These are phyloP conservation scores for Tuber microsphaerosporum DNA, from an alignment of 495 filamentous ascomycete species.

Conservation along the genomic window DNA sequence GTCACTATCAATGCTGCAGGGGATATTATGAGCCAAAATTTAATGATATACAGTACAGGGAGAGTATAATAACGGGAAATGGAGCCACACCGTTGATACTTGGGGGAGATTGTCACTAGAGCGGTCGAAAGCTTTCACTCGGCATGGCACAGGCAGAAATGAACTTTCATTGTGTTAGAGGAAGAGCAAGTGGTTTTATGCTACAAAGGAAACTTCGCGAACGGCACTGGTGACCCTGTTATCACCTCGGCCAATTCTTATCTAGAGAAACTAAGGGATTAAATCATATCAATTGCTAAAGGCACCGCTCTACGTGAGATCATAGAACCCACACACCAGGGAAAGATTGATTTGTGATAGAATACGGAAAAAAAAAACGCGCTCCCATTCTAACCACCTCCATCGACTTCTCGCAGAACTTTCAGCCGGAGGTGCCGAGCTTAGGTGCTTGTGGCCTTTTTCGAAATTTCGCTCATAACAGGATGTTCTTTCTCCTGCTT, in stretches of 20 bases:
- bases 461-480: conserved; percentile 1
- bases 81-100: neutral
- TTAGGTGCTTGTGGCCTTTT: neutral
- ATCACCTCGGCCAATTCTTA: neutral
- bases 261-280: neutral
- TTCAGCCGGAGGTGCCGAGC: neutral
- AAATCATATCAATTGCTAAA: neutral
- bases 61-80: neutral
- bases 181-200: neutral
- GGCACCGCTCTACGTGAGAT: neutral
- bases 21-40: neutral
- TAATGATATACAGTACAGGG: neutral
- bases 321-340: neutral
- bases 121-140: neutral
- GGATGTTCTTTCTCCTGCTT: conserved; percentile 17
- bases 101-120: neutral
- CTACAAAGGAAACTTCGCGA: neutral
- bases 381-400: neutral
- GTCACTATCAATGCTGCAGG: neutral
- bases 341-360: neutral
- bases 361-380: neutral
- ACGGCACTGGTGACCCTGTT: neutral
- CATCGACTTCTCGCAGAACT: neutral
- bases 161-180: neutral
- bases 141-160: neutral